Percentiles rank a stretch among this genome's conserved stretches.
phyloP scores from a whole-genome alignment of 768 basidiomycete species.

The Pleurotus tuber-regium region DNA sequence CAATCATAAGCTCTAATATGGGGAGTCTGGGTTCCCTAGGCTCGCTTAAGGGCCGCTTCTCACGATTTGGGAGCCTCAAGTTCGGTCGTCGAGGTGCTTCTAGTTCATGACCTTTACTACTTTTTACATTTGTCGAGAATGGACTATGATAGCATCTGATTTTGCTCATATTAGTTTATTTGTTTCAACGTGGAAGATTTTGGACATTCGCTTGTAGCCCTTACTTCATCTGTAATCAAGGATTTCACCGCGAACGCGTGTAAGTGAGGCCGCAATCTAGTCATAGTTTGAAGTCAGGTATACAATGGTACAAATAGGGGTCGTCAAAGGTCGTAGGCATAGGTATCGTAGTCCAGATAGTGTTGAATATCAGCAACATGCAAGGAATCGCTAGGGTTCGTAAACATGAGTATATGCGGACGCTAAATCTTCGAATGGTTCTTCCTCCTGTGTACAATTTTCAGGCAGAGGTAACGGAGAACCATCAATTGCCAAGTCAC shows the following conservation, averaged over 20 bases:
- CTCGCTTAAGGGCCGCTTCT: conserved; percentile 71
- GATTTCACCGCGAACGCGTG: background rate
- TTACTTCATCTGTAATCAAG: conserved; percentile 1
- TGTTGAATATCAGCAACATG: background rate
- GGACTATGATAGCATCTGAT: conserved; percentile 14
- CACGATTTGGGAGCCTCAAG: conserved; percentile 72
- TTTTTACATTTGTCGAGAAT: conserved; percentile 16
- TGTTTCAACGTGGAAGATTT: background rate
- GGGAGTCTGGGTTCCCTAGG: conserved; percentile 57
- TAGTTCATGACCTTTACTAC: conserved; percentile 17
- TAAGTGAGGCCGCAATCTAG: background rate
- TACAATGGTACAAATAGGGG: background rate
- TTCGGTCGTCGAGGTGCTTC: conserved; percentile 51
- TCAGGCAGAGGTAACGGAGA: background rate
- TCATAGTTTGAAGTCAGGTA: background rate
- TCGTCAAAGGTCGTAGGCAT: background rate
- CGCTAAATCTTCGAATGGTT: background rate
- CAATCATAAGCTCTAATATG: conserved; percentile 61
- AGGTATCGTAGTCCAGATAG: background rate
- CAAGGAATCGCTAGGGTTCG: background rate
- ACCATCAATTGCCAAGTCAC: background rate
- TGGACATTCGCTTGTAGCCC: background rate
- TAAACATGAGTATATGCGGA: background rate
- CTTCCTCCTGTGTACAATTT: background rate
- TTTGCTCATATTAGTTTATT: conserved; percentile 12